Conservation (phyloP, 2,329 filamentous ascomycete genomes). For the Cladosporium sp. region DNA sequence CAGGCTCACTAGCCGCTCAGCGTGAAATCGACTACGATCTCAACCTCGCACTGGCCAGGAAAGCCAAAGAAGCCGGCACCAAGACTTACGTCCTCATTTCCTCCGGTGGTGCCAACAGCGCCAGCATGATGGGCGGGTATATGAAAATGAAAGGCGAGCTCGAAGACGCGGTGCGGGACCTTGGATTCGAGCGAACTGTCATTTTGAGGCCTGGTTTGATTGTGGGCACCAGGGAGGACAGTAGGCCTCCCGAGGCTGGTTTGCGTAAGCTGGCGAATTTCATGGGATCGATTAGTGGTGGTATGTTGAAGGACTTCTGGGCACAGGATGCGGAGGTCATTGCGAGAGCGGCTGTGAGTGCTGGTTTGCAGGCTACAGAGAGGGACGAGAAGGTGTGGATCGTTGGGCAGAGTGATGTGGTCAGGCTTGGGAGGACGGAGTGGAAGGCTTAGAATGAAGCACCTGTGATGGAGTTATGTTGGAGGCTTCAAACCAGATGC, state of each 20-base stretch:
- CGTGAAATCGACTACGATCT: constrained; percentile 85
- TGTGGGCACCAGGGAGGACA: constrained; percentile 62
- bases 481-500: too few relatives aligned
- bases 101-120: constrained; percentile 49
- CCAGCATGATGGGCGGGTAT: constrained; percentile 50
- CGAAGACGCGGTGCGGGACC: constrained; percentile 67
- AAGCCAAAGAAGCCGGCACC: constrained; percentile 67
- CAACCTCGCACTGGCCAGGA: constrained; percentile 71
- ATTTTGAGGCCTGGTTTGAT: constrained; percentile 73
- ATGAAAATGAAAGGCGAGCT: constrained; percentile 79
- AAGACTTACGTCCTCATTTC: constrained; percentile 76
- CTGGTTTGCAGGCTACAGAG: constrained; percentile 48
- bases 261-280: constrained; percentile 53
- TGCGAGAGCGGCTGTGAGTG: constrained; percentile 61
- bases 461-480: too few relatives aligned
- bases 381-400: constrained; percentile 60
- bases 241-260: constrained; percentile 53
- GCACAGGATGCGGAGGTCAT: constrained; percentile 74
- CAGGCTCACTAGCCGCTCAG: constrained; percentile 73
- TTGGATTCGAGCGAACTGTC: constrained; percentile 74
- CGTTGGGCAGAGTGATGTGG: constrained; percentile 58
- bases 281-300: constrained; percentile 51
- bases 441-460: constrained; percentile 24
- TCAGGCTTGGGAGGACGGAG: constrained; percentile 60
- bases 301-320: constrained; percentile 57